Percentiles rank a stretch among this genome's conserved stretches.
These are phyloP conservation scores for Escallonia rubra DNA, from an alignment of 129 eudicot genomes.

Conservation along the genomic window DNA sequence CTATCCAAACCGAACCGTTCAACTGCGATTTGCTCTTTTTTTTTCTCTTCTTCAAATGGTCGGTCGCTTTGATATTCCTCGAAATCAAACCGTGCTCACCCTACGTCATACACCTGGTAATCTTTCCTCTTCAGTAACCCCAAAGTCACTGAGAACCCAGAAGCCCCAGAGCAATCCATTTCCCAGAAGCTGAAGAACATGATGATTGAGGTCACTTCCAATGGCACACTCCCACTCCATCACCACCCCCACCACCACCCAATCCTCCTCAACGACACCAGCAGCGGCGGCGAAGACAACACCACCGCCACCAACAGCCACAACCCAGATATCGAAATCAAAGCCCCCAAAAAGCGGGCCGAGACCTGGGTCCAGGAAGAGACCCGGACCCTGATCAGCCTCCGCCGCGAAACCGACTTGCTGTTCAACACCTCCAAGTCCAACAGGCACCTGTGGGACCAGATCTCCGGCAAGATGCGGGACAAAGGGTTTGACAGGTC, in stretches of 20 bases:
- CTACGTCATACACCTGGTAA: too few species aligned
- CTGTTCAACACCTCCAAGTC: slow-evolving; percentile 86
- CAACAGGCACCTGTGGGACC: slow-evolving; percentile 91
- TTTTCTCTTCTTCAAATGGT: too few species aligned
- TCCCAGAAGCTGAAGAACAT: slow-evolving; percentile 29
- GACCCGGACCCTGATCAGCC: slow-evolving; percentile 56
- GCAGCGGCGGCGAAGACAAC: slow-evolving; percentile 33
- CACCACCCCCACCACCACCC: slow-evolving; percentile 32
- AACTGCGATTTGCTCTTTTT: too few species aligned
- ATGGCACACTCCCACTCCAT: slow-evolving; percentile 14
- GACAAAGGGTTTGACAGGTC: slow-evolving; percentile 90
- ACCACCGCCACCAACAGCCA: slow-evolving; percentile 12
- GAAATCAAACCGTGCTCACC: too few species aligned
- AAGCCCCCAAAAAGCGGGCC: slow-evolving; percentile 61
- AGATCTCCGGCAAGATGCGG: slow-evolving; percentile 72
- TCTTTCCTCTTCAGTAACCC: neutral
- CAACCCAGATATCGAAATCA: slow-evolving; percentile 25
- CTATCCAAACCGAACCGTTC: too few species aligned
- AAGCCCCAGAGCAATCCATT: slow-evolving; percentile 45
- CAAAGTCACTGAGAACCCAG: slow-evolving; percentile 5
- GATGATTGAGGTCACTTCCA: slow-evolving; percentile 44
- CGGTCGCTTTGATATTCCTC: too few species aligned
- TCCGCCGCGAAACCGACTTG: slow-evolving; percentile 68
- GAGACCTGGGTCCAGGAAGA: slow-evolving; percentile 97
- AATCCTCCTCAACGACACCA: slow-evolving; percentile 28